Conservation (phyloP, 2,329 filamentous ascomycete genomes). For the Huntiella omanensis region DNA sequence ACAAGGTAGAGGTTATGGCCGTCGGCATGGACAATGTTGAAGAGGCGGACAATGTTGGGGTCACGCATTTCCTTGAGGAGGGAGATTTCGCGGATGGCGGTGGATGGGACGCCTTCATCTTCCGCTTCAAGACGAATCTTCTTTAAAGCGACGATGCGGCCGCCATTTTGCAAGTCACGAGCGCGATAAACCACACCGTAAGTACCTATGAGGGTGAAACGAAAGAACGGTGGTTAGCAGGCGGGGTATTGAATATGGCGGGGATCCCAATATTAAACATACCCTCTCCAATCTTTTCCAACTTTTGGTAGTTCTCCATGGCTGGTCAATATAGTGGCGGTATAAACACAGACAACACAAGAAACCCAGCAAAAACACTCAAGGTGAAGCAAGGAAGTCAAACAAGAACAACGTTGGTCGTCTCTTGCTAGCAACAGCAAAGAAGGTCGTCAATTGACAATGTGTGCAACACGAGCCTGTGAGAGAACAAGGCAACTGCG, state of each 20-base stretch:
- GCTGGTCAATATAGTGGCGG: not conserved
- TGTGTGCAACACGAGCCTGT: not conserved
- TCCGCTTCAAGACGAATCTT: conserved; percentile 91
- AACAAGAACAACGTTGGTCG: no score
- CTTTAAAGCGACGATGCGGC: conserved; percentile 80
- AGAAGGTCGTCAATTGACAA: not conserved
- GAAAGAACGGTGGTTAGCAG: conserved; percentile 5
- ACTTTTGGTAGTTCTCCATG: conserved; percentile 89
- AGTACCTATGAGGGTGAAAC: conserved; percentile 39
- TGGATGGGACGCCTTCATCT: conserved; percentile 83
- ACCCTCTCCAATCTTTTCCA: conserved; percentile 96
- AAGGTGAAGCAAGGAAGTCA: no score
- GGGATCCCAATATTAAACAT: conserved; percentile 12
- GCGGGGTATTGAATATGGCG: not conserved
- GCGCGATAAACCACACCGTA: conserved; percentile 95
- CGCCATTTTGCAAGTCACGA: conserved; percentile 60
- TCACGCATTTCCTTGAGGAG: conserved; percentile 89
- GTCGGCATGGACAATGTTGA: conserved; percentile 89
- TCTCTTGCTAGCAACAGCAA: no score
- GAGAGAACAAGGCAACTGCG: not conserved
- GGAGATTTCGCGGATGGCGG: conserved; percentile 85
- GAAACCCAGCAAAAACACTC: no score
- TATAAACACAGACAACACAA: no score
- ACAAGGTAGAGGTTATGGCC: conserved; percentile 90
- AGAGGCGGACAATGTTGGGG: conserved; percentile 68